phyloP scores from a whole-genome alignment of 106 monocot species.

The Alisma plantagoaquatica region DNA sequence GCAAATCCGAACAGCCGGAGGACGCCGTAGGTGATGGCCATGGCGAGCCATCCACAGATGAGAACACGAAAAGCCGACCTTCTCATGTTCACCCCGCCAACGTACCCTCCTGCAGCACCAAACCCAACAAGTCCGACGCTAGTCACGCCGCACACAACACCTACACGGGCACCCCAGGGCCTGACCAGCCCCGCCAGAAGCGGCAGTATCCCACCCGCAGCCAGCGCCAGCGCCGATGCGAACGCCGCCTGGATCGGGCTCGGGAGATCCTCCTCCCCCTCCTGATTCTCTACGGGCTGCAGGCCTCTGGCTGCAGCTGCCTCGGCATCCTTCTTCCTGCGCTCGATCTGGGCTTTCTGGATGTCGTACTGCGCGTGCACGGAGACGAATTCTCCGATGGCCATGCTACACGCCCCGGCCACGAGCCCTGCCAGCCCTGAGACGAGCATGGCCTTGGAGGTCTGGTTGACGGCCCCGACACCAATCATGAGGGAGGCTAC shows the following conservation, averaged over 20 bases:
- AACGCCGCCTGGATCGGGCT: conserved; percentile 24
- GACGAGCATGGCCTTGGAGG: conserved; percentile 31
- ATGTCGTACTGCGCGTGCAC: conserved; percentile 58
- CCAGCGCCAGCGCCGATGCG: conserved; percentile 34
- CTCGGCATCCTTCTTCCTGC: too few species aligned
- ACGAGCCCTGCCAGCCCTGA: conserved; percentile 41
- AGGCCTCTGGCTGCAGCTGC: neutral
- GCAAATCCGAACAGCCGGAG: conserved; percentile 19
- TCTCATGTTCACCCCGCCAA: conserved; percentile 9
- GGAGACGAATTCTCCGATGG: conserved; percentile 70
- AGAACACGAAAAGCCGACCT: conserved; percentile 24
- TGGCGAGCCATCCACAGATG: conserved; percentile 24
- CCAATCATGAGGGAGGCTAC: conserved; percentile 49
- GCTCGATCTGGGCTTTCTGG: conserved; percentile 21
- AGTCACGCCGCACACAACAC: too few species aligned
- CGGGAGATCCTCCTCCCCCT: conserved; percentile 14
- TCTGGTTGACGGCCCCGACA: conserved; percentile 37
- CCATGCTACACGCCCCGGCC: conserved; percentile 53
- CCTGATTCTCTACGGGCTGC: too few species aligned
- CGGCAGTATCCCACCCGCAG: conserved; percentile 24
- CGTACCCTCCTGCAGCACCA: conserved; percentile 16
- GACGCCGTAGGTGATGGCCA: conserved; percentile 19
- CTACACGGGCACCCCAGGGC: conserved; percentile 17
- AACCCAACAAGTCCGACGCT: conserved; percentile 23
- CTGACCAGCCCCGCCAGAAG: conserved; percentile 28